A percentile compares a stretch with the other conserved stretches of the same genome.
These are phyloP conservation scores for Camptophora hylomeconis DNA, from an alignment of 2,329 filamentous ascomycete genomes.

Conservation along the genomic window DNA sequence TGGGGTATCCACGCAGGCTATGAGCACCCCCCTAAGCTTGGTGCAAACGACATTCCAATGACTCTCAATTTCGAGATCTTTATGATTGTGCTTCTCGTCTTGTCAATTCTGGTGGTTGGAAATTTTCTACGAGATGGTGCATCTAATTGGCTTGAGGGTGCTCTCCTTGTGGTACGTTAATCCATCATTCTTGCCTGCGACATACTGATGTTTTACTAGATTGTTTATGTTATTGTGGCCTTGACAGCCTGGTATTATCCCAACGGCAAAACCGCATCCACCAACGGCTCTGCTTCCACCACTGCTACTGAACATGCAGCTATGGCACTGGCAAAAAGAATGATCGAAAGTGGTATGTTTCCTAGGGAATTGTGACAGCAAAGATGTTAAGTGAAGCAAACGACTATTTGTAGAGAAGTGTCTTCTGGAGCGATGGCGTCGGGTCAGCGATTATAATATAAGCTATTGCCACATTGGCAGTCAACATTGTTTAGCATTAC, in stretches of 20 bases:
- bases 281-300: conserved; percentile 8
- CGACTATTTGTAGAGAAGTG: too few relatives aligned
- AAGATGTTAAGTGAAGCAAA: too few relatives aligned
- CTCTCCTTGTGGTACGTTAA: conserved; percentile 52
- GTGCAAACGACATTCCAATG: conserved; percentile 49
- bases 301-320: too few relatives aligned
- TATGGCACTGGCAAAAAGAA: too few relatives aligned
- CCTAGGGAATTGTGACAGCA: too few relatives aligned
- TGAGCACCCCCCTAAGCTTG: too few relatives aligned
- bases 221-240: conserved; percentile 50
- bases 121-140: conserved; percentile 80
- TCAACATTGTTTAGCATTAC: too few relatives aligned
- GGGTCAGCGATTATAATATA: too few relatives aligned
- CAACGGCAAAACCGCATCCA: conserved; percentile 25
- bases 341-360: too few relatives aligned
- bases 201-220: conserved; percentile 4
- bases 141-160: conserved; percentile 81
- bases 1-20: too few relatives aligned
- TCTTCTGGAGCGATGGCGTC: too few relatives aligned
- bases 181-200: neutral
- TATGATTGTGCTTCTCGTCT: conserved; percentile 66
- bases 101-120: conserved; percentile 75
- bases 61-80: conserved; percentile 78
- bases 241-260: conserved; percentile 51
- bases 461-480: too few relatives aligned